Conservation (phyloP, 805 yeast genomes). For the Kodamaea lidongshanica region DNA sequence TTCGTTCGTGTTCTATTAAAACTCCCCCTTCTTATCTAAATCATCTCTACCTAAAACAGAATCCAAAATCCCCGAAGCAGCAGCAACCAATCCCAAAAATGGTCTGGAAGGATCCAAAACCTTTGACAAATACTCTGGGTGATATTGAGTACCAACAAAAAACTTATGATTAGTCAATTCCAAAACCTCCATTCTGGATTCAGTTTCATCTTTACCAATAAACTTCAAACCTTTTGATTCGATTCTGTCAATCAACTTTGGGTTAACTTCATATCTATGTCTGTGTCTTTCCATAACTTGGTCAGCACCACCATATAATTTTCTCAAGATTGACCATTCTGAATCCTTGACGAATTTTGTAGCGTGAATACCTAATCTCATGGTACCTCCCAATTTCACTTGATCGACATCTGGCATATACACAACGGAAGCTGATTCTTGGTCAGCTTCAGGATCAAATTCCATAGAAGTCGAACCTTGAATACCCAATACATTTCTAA, state of each 20-base stretch:
- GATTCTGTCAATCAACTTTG: slow-evolving; percentile 61
- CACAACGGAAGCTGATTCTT: slow-evolving; percentile 69
- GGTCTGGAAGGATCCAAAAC: slow-evolving; percentile 97
- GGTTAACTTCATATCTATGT: slow-evolving; percentile 97
- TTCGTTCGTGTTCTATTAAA: slow-evolving; percentile 18
- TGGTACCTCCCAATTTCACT: slow-evolving; percentile 94
- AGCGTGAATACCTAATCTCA: slow-evolving; percentile 94
- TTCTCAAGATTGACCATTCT: slow-evolving; percentile 64
- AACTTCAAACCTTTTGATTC: slow-evolving; percentile 78
- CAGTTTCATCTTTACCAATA: slow-evolving; percentile 89
- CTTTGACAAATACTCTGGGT: slow-evolving; percentile 95
- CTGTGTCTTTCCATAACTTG: slow-evolving; percentile 90
- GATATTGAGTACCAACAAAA: slow-evolving; percentile 94
- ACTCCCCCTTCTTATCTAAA: slow-evolving; percentile 40
- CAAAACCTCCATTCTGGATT: slow-evolving; percentile 87
- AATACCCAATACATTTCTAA: slow-evolving; percentile 69
- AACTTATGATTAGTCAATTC: slow-evolving; percentile 86
- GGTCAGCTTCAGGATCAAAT: slow-evolving; percentile 58
- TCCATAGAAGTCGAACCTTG: slow-evolving; percentile 74
- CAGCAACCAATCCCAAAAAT: slow-evolving; percentile 92
- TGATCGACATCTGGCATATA: slow-evolving; percentile 99
- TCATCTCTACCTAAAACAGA: slow-evolving; percentile 47
- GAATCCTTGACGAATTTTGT: slow-evolving; percentile 69
- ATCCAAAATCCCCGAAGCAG: slow-evolving; percentile 78
- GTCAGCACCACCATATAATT: slow-evolving; percentile 66